These are phyloP conservation scores for Chaetomium sp. DNA, from an alignment of 2,329 filamentous ascomycete genomes.

Conservation along the genomic window DNA sequence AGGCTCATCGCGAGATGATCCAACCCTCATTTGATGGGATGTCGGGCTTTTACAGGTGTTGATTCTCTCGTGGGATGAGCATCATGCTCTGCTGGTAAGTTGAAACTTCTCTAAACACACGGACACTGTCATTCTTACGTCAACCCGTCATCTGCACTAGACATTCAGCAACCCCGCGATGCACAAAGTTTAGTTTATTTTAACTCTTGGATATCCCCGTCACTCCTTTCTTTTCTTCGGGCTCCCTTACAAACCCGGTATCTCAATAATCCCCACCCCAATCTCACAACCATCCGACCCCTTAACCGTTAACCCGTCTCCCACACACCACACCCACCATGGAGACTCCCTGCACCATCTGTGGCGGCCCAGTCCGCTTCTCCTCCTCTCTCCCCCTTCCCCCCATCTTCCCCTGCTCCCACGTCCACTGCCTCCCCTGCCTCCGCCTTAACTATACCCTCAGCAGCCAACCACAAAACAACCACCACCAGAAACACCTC, in stretches of 20 bases:
- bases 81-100: no score
- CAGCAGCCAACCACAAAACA: background rate
- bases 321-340: background rate
- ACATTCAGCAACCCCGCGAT: no score
- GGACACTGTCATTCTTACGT: no score
- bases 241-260: background rate
- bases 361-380: background rate
- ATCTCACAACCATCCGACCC: background rate
- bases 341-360: background rate
- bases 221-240: no score
- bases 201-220: no score
- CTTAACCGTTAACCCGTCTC: background rate
- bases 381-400: background rate
- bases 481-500: background rate
- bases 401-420: background rate
- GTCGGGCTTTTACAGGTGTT: no score
- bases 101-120: no score
- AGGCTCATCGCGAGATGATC: no score
- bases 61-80: no score
- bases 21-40: no score
- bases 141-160: no score
- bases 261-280: background rate
- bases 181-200: no score
- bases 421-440: constrained; percentile 9
- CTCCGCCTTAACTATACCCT: constrained; percentile 9